A percentile compares a stretch with the other conserved stretches of the same genome.
These are phyloP conservation scores for Wallemia hederae DNA, from an alignment of 1,284 basidiomycete species.

Conservation along the genomic window DNA sequence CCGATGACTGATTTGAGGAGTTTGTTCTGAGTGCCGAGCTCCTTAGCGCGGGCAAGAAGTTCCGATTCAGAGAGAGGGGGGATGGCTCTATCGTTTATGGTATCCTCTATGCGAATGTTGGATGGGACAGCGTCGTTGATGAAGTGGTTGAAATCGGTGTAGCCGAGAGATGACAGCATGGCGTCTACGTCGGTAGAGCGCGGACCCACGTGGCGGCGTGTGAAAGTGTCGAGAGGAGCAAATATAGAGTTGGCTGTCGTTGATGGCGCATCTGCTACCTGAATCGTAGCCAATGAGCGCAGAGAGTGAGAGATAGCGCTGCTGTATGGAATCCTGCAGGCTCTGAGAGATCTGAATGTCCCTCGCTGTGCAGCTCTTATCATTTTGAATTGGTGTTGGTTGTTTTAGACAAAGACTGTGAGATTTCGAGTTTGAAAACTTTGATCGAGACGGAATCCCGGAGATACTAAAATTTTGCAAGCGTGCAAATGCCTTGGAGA, in stretches of 20 bases:
- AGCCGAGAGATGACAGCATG: constrained; percentile 58
- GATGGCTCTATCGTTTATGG: constrained; percentile 37
- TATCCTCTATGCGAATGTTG: constrained; percentile 34
- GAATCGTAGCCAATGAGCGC: not conserved
- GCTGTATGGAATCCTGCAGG: not conserved
- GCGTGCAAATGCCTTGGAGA: too few species aligned
- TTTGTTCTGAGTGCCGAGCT: constrained; percentile 48
- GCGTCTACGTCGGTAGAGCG: constrained; percentile 37
- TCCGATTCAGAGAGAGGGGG: constrained; percentile 59
- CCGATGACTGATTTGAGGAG: constrained; percentile 78
- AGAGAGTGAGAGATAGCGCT: too few species aligned
- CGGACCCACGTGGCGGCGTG: constrained; percentile 66
- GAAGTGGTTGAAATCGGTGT: constrained; percentile 60
- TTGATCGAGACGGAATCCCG: not conserved
- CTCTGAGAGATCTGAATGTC: not conserved
- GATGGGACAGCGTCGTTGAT: constrained; percentile 46
- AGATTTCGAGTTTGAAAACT: not conserved
- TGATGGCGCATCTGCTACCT: not conserved
- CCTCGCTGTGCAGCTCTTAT: not conserved
- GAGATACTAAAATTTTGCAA: not conserved
- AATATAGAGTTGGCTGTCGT: constrained; percentile 20
- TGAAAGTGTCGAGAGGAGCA: constrained; percentile 56
- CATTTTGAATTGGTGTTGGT: not conserved
- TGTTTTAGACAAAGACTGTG: not conserved
- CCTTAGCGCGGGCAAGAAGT: constrained; percentile 41